Evolutionary conservation across 2,329 filamentous ascomycete species (phyloP).

Genomic region (Ophiostoma pallidulum): DNA sequence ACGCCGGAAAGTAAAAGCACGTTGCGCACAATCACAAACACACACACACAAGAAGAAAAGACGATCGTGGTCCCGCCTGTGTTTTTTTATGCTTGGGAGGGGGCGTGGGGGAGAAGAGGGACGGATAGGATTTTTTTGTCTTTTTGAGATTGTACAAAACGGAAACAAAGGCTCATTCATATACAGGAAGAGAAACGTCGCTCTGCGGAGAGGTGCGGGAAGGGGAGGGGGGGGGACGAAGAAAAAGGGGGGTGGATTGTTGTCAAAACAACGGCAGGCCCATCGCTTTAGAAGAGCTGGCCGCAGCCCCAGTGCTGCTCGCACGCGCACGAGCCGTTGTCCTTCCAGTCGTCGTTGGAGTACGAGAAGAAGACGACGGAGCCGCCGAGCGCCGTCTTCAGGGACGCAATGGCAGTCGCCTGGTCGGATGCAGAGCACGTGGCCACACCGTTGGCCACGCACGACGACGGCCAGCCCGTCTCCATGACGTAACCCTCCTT

Average conservation of each 20-base stretch:
- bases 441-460: constrained; percentile 61
- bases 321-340: constrained; percentile 54
- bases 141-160: constrained; percentile 9
- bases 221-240: background rate
- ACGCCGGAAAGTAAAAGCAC: background rate
- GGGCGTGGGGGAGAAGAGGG: constrained; percentile 3
- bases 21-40: constrained; percentile 2
- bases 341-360: constrained; percentile 76
- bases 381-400: constrained; percentile 55
- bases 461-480: constrained; percentile 76
- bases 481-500: constrained; percentile 75
- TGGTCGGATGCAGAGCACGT: constrained; percentile 61
- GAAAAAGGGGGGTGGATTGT: background rate
- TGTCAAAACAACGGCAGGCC: no score
- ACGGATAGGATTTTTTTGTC: background rate
- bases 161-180: constrained; percentile 6
- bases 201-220: background rate
- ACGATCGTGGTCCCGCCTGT: background rate
- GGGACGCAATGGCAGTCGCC: constrained; percentile 59
- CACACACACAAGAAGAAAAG: no score
- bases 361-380: constrained; percentile 75
- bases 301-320: constrained; percentile 74
- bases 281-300: constrained; percentile 30
- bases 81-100: no score
- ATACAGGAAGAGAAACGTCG: constrained; percentile 6